A percentile compares a stretch with the other conserved stretches of the same genome.
Evolutionary conservation across 2,329 filamentous ascomycete species (phyloP).

Genomic region (Zymoseptoria pseudotritici): DNA sequence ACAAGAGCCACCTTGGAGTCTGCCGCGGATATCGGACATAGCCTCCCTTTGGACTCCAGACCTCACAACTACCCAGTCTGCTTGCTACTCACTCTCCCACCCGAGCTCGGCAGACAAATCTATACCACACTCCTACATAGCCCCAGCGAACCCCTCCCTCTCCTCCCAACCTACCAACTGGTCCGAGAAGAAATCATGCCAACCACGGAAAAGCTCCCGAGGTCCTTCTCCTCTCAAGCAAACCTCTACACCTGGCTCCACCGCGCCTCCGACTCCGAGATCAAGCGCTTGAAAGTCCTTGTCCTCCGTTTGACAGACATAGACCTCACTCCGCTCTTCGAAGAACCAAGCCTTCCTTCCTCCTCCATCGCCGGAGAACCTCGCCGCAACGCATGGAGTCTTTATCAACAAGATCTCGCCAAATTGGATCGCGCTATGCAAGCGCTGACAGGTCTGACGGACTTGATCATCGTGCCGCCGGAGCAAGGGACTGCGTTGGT

Average conservation of each 20-base stretch:
- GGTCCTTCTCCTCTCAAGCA: slow-evolving; percentile 21
- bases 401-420: slow-evolving; percentile 23
- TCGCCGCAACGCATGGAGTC: slow-evolving; percentile 13
- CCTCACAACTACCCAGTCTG: not conserved
- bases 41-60: not conserved
- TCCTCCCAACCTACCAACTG: slow-evolving; percentile 15
- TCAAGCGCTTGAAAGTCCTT: slow-evolving; percentile 18
- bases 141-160: slow-evolving; percentile 1
- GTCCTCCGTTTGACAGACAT: slow-evolving; percentile 21
- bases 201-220: slow-evolving; percentile 16
- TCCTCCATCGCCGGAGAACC: not conserved
- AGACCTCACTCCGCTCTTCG: slow-evolving; percentile 18
- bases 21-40: not conserved
- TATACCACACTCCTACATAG: slow-evolving; percentile 6
- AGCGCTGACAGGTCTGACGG: slow-evolving; percentile 14
- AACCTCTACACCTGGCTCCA: slow-evolving; percentile 24
- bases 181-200: slow-evolving; percentile 20
- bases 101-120: slow-evolving; percentile 10
- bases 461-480: slow-evolving; percentile 18
- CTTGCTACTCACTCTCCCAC: slow-evolving; percentile 11
- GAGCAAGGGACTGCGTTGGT: slow-evolving; percentile 16
- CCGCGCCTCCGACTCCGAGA: slow-evolving; percentile 12
- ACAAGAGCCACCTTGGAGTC: not conserved
- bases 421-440: slow-evolving; percentile 16
- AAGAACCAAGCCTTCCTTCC: not conserved